phyloP scores from a whole-genome alignment of 1,284 basidiomycete genomes.

The Cryptococcus jaspeensis region DNA sequence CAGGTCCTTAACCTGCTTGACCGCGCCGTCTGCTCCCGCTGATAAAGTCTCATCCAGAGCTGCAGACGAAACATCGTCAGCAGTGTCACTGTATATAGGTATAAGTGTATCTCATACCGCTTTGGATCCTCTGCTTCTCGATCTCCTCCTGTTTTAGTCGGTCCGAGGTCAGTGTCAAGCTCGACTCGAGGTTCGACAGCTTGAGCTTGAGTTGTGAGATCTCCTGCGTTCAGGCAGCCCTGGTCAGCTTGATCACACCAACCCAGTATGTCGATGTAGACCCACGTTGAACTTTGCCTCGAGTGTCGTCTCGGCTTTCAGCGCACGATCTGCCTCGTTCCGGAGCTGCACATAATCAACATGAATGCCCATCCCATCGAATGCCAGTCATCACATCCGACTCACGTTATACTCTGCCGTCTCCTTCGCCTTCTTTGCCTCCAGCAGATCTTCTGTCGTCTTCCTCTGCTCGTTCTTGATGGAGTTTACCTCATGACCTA shows the following conservation, averaged over 20 bases:
- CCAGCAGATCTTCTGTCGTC: conserved; percentile 28
- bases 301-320: conserved; percentile 31
- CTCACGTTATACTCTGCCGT: conserved; percentile 41
- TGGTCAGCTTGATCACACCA: not conserved
- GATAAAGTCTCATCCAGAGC: conserved; percentile 16
- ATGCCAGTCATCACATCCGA: not conserved
- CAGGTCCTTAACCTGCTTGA: conserved; percentile 9
- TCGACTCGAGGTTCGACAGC: conserved; percentile 43
- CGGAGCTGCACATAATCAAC: conserved; percentile 21
- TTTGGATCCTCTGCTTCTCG: conserved; percentile 38
- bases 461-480: conserved; percentile 44
- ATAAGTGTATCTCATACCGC: conserved; percentile 23
- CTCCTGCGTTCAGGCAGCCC: conserved; percentile 21
- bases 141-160: conserved; percentile 35
- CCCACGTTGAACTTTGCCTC: conserved; percentile 22
- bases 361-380: not conserved
- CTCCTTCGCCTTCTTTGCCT: conserved; percentile 31
- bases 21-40: conserved; percentile 10
- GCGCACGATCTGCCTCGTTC: conserved; percentile 34
- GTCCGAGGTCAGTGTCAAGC: conserved; percentile 23
- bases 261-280: not conserved
- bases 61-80: not conserved
- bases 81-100: not conserved
- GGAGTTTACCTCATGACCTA: conserved; percentile 42
- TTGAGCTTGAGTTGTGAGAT: conserved; percentile 34